Percentiles rank a stretch among this genome's conserved stretches.
Evolutionary conservation across 352 stramenopile species (phyloP).

Genomic region (Elongisporangium prolatum): DNA sequence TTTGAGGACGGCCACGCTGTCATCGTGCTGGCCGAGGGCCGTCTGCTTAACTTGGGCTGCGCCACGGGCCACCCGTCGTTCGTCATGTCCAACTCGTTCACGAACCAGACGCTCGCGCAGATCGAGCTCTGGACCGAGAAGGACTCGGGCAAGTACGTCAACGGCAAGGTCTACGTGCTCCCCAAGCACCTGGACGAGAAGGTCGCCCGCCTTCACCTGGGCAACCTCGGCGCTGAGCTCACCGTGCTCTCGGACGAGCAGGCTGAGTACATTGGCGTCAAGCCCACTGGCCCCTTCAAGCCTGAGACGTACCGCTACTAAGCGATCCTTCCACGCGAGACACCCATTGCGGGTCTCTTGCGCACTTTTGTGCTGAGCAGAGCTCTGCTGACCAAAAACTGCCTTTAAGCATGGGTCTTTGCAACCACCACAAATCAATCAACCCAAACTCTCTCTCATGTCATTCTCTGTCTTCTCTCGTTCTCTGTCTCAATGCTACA

Average conservation of each 20-base stretch:
- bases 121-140: conserved; percentile 98
- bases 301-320: conserved; percentile 98
- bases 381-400: no score
- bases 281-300: conserved; percentile 95
- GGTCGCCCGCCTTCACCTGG: conserved; percentile 96
- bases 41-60: conserved; percentile 98
- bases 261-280: conserved; percentile 97
- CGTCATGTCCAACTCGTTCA: conserved; percentile 99
- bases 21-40: conserved; percentile 97
- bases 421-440: no score
- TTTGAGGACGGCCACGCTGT: conserved; percentile 95
- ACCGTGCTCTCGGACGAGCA: conserved; percentile 94
- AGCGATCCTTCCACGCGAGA: no score
- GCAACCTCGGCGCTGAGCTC: conserved; percentile 94
- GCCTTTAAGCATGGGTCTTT: conserved; percentile 14
- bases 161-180: conserved; percentile 97
- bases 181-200: conserved; percentile 99
- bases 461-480: conserved; percentile 6
- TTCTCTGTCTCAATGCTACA: conserved; percentile 21
- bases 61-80: conserved; percentile 98
- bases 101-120: conserved; percentile 98
- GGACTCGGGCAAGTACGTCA: conserved; percentile 93
- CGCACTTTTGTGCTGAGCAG: conserved; percentile 6
- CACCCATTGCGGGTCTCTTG: no score
- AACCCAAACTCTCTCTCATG: no score